Conservation (phyloP, 2,329 filamentous ascomycete genomes). For the Chalara sp. region DNA sequence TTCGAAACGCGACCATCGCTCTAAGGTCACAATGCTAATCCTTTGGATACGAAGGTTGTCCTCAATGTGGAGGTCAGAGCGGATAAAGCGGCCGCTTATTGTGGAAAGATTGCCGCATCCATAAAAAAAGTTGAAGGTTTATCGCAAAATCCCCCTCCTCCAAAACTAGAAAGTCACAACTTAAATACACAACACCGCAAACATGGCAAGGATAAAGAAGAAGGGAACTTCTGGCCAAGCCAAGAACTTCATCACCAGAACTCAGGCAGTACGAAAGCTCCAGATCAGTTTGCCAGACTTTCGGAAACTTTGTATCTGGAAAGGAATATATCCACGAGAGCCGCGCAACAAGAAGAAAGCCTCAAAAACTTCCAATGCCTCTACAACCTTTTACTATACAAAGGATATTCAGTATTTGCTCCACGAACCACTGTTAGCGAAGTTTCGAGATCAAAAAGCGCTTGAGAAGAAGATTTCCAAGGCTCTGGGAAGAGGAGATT, state of each 20-base stretch:
- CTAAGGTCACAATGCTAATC: no score
- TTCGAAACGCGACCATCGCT: no score
- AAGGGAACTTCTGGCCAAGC: slow-evolving; percentile 82
- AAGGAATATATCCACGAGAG: slow-evolving; percentile 97
- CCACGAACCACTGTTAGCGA: slow-evolving; percentile 87
- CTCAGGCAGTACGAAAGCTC: slow-evolving; percentile 93
- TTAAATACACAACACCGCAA: slow-evolving; percentile 5
- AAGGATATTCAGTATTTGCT: slow-evolving; percentile 98
- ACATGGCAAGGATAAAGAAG: slow-evolving; percentile 78
- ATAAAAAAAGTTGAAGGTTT: no score
- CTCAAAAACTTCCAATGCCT: slow-evolving; percentile 80
- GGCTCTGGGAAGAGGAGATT: slow-evolving; percentile 86
- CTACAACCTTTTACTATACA: slow-evolving; percentile 85
- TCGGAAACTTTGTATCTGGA: slow-evolving; percentile 97
- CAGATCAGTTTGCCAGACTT: slow-evolving; percentile 97
- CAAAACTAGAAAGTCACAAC: neutral
- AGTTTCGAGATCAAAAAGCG: slow-evolving; percentile 95
- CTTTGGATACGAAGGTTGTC: no score
- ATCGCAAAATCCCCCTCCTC: no score
- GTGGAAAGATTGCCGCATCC: no score
- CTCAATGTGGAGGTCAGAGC: no score
- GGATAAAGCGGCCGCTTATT: no score
- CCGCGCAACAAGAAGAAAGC: slow-evolving; percentile 96
- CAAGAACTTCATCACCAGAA: slow-evolving; percentile 97
- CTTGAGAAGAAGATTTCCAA: slow-evolving; percentile 96